Conservation (phyloP, 176 grass and related monocot genomes). For the Miscanthus lutarioriparius region DNA sequence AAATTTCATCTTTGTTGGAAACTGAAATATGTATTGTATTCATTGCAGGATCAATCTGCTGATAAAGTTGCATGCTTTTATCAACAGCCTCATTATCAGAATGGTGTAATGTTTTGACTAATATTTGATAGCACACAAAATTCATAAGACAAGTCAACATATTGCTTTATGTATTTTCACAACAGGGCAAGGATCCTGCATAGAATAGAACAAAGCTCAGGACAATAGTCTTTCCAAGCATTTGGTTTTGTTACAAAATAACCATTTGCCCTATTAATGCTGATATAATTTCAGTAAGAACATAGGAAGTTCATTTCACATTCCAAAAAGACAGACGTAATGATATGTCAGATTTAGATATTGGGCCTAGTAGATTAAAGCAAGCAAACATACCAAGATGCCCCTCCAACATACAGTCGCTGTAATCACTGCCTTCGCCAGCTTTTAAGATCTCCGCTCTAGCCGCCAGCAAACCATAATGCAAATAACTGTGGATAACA, state of each 20-base stretch:
- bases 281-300: slow-evolving; percentile 24
- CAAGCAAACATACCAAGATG: slow-evolving; percentile 63
- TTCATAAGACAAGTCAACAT: slow-evolving; percentile 11
- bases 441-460: slow-evolving; percentile 94
- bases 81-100: not conserved
- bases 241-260: slow-evolving; percentile 20
- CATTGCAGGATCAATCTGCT: slow-evolving; percentile 4
- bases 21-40: slow-evolving; percentile 20
- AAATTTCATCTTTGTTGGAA: slow-evolving; percentile 10
- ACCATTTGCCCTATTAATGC: not conserved
- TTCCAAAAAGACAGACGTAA: slow-evolving; percentile 12
- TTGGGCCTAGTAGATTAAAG: slow-evolving; percentile 15
- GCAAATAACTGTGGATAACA: slow-evolving; percentile 74
- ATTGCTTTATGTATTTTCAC: slow-evolving; percentile 16
- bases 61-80: slow-evolving; percentile 25
- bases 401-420: slow-evolving; percentile 77
- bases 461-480: slow-evolving; percentile 90
- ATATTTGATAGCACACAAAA: not conserved
- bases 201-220: slow-evolving; percentile 16
- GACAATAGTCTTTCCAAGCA: not conserved
- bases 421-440: slow-evolving; percentile 49
- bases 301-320: slow-evolving; percentile 23
- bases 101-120: not conserved
- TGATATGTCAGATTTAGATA: slow-evolving; percentile 7
- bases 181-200: not conserved